A percentile compares a stretch with the other conserved stretches of the same genome.
Evolutionary conservation across 441 rosid genomes (phyloP).

Genomic region (Gossypium davidsonii): DNA sequence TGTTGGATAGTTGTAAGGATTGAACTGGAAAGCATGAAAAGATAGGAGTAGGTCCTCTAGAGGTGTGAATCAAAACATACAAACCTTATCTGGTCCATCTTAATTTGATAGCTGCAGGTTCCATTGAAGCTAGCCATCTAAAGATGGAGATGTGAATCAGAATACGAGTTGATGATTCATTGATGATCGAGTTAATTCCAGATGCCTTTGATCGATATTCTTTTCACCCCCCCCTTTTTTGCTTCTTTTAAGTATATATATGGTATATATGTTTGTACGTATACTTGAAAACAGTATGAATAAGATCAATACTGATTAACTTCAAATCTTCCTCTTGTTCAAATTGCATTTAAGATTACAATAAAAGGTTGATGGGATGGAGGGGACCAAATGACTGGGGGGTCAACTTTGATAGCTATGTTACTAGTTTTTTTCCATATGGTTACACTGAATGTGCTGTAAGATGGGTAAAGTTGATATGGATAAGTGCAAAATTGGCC

Average conservation of each 20-base stretch:
- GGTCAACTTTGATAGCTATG: neutral
- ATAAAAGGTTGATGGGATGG: slow-evolving; percentile 21
- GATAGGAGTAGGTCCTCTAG: neutral
- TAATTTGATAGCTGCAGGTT: slow-evolving; percentile 24
- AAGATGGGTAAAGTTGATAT: slow-evolving; percentile 16
- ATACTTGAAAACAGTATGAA: slow-evolving; percentile 30
- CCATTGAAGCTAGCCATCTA: slow-evolving; percentile 37
- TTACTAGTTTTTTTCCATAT: too few species aligned
- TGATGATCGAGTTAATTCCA: slow-evolving; percentile 11
- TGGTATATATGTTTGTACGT: slow-evolving; percentile 24
- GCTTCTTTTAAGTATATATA: slow-evolving; percentile 21
- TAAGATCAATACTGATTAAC: slow-evolving; percentile 27
- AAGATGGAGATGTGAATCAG: slow-evolving; percentile 53
- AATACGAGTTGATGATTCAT: slow-evolving; percentile 19
- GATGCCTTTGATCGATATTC: slow-evolving; percentile 13
- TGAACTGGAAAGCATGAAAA: neutral
- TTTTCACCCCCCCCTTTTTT: slow-evolving; percentile 12
- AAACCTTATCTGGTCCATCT: neutral
- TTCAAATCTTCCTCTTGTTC: slow-evolving; percentile 10
- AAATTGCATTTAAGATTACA: neutral
- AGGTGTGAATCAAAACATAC: too few species aligned
- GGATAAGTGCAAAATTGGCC: slow-evolving; percentile 1
- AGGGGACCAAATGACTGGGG: slow-evolving; percentile 26
- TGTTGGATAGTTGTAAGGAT: neutral
- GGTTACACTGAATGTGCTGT: too few species aligned